phyloP scores from a whole-genome alignment of 1,139 yeast species.

The Saccharomyces hybrid region DNA sequence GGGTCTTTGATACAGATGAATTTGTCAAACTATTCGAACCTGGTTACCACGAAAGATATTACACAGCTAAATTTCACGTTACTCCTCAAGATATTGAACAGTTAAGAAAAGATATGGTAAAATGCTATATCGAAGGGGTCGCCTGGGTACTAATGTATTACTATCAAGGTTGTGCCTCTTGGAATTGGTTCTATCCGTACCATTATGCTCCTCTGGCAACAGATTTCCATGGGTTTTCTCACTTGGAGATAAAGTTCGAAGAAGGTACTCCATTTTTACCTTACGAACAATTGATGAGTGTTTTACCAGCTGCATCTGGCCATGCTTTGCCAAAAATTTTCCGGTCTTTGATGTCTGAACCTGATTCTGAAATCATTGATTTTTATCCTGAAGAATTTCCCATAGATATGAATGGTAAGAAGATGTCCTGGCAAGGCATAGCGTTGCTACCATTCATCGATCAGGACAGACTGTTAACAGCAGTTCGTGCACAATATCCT shows the following conservation, averaged over 20 bases:
- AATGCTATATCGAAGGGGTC: slow-evolving; percentile 82
- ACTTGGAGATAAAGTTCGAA: slow-evolving; percentile 53
- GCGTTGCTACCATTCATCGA: slow-evolving; percentile 88
- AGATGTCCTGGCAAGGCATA: slow-evolving; percentile 93
- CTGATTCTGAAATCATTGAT: slow-evolving; percentile 77
- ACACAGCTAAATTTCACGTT: slow-evolving; percentile 63
- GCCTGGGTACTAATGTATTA: slow-evolving; percentile 92
- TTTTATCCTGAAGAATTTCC: slow-evolving; percentile 85
- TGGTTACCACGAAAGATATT: slow-evolving; percentile 80
- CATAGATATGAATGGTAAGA: slow-evolving; percentile 92
- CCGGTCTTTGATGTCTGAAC: slow-evolving; percentile 72
- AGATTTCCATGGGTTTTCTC: slow-evolving; percentile 61
- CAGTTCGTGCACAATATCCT: slow-evolving; percentile 59
- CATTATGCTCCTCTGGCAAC: slow-evolving; percentile 97
- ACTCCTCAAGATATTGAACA: slow-evolving; percentile 46
- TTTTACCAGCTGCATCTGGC: slow-evolving; percentile 93
- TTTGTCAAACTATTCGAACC: slow-evolving; percentile 73
- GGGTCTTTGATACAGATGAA: slow-evolving; percentile 41
- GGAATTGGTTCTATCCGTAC: slow-evolving; percentile 97
- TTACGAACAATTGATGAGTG: slow-evolving; percentile 95
- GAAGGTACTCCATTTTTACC: slow-evolving; percentile 82
- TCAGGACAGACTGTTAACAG: slow-evolving; percentile 58
- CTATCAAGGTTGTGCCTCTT: slow-evolving; percentile 96
- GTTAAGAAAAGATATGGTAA: slow-evolving; percentile 54
- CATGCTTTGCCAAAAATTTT: slow-evolving; percentile 81